These are phyloP conservation scores for Cryptococcus sp. DNA, from an alignment of 1,284 basidiomycete genomes.

Conservation along the genomic window DNA sequence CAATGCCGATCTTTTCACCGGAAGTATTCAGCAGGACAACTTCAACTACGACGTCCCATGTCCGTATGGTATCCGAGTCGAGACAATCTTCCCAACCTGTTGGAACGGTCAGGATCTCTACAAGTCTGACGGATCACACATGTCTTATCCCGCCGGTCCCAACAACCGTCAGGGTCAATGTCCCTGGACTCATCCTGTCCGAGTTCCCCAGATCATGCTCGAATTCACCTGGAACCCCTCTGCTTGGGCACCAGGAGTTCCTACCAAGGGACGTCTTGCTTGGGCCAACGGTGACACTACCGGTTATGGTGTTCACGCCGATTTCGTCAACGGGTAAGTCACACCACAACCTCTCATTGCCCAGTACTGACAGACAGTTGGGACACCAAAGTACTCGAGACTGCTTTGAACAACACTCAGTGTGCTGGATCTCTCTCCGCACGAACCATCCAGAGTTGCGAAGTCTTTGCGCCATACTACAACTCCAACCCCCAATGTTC, in stretches of 20 bases:
- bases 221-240: slow-evolving; percentile 33
- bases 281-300: slow-evolving; percentile 46
- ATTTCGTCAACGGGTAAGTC: slow-evolving; percentile 27
- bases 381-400: slow-evolving; percentile 27
- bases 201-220: slow-evolving; percentile 33
- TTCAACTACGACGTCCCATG: slow-evolving; percentile 35
- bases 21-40: slow-evolving; percentile 14
- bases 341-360: too few relatives aligned
- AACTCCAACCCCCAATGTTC: slow-evolving; percentile 18
- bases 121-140: slow-evolving; percentile 26
- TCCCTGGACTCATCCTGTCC: slow-evolving; percentile 35
- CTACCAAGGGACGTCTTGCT: slow-evolving; percentile 29
- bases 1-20: slow-evolving; percentile 6
- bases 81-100: slow-evolving; percentile 32
- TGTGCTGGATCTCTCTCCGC: slow-evolving; percentile 11
- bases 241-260: slow-evolving; percentile 16
- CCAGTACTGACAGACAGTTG: slow-evolving; percentile 14
- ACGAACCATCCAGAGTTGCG: slow-evolving; percentile 18
- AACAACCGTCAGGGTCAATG: slow-evolving; percentile 19
- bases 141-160: slow-evolving; percentile 24
- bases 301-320: slow-evolving; percentile 38
- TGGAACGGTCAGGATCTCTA: slow-evolving; percentile 39
- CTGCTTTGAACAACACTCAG: slow-evolving; percentile 22
- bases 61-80: slow-evolving; percentile 31
- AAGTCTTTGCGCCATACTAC: slow-evolving; percentile 18